phyloP scores from a whole-genome alignment of 306 rosid species.

The Inga leiocalycina region DNA sequence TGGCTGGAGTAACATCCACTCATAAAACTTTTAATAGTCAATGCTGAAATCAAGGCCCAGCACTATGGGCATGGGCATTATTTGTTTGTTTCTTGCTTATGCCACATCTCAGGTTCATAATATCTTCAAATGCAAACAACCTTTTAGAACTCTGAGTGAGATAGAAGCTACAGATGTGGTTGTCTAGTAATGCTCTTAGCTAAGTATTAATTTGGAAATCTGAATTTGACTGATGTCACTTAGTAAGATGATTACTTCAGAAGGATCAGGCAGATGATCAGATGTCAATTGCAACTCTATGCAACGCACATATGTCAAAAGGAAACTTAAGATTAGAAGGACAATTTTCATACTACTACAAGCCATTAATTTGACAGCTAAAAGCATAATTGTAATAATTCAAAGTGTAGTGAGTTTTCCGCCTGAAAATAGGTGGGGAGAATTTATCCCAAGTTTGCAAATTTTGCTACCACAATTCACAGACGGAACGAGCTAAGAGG shows the following conservation, averaged over 20 bases:
- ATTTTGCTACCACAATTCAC: background rate
- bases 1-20: constrained; percentile 53
- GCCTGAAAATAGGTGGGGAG: background rate
- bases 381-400: background rate
- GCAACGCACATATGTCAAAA: constrained; percentile 24
- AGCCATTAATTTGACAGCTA: constrained; percentile 1
- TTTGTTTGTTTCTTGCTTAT: background rate
- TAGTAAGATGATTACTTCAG: constrained; percentile 21
- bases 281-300: constrained; percentile 17
- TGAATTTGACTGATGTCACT: constrained; percentile 30
- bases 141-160: background rate
- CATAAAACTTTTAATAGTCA: constrained; percentile 17
- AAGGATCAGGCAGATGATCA: constrained; percentile 27
- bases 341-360: constrained; percentile 8
- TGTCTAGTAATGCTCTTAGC: background rate
- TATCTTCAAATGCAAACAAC: constrained; percentile 7
- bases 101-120: background rate
- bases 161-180: background rate
- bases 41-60: background rate
- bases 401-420: background rate
- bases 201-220: constrained; percentile 8
- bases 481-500: background rate
- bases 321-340: constrained; percentile 2
- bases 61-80: background rate
- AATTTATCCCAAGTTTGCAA: background rate